Base-by-base conservation (phyloP, 2,329 filamentous ascomycete species). In the Thyridium curvatum region DNA sequence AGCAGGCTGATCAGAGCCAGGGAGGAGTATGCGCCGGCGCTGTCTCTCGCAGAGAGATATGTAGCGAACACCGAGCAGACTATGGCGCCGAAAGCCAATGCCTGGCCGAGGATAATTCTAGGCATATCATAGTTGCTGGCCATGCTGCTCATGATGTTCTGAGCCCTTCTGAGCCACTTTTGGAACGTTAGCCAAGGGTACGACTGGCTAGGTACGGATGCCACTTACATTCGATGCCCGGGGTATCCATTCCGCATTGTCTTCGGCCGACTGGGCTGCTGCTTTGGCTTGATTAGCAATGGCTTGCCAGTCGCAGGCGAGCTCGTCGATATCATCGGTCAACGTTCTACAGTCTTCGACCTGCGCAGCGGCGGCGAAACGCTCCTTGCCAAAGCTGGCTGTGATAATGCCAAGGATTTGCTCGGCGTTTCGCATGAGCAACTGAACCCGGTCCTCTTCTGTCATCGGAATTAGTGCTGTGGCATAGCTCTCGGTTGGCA, bases 81-180 rank as follows among this genome's bases (percentile, higher is more conserved):
- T 18, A 68, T 54, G 29, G 72, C 55, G 29, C 49, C 38, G 3
- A 55, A 45, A 8, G 66, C 62, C 7, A 64, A 43, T 3, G 45
- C 56, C 34, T 68, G 61, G 1, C 75, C 75, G 3, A 69, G 49
- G 3, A 60, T 50, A 35, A 94, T 71, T 37, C 73, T 78, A 1
- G 70, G 54, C 46, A 94, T 69, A 54, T 94, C 75, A 58, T 98
- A 98, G 56, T 95, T 94, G 59, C 89, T 96, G 4, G 93, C 90
- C 56, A 93, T 88, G 52, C 80, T 83, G 51, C 87, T 94, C 74
- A 98, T 86, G 13, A 88, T 64, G 16, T 76, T 71, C 58, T 97
- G 93, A 1, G 88, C 84, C 40, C 71, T 66, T 37, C 69, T 74
- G 37, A 88, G 74, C 71, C 93, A 94, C 59, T 70, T 42, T 9